These are phyloP conservation scores for Hypoxylon intermedium DNA, from an alignment of 495 filamentous ascomycete genomes.

Conservation along the genomic window DNA sequence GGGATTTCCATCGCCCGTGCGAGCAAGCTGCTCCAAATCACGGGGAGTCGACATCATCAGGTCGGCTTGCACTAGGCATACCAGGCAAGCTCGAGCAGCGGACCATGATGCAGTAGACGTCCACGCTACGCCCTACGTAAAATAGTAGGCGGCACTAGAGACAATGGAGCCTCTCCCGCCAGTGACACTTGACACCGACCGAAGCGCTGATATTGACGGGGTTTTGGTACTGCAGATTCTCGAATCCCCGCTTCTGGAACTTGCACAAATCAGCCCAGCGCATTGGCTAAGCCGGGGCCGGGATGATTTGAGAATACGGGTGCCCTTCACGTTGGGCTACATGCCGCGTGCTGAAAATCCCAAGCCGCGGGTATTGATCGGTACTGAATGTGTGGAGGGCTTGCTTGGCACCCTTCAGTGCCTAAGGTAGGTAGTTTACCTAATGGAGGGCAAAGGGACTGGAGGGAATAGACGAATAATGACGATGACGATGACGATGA, in stretches of 20 bases:
- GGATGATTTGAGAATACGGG: slow-evolving; percentile 6
- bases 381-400: background rate
- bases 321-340: background rate
- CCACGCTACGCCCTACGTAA: slow-evolving; percentile 10
- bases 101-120: slow-evolving; percentile 21
- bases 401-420: background rate
- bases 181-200: slow-evolving; percentile 11
- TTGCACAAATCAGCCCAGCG: slow-evolving; percentile 23
- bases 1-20: slow-evolving; percentile 14
- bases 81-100: slow-evolving; percentile 15
- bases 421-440: background rate
- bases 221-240: slow-evolving; percentile 18
- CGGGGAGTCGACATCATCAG: slow-evolving; percentile 1
- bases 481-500: background rate
- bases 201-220: slow-evolving; percentile 27
- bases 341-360: background rate
- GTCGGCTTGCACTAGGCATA: slow-evolving; percentile 5
- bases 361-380: background rate
- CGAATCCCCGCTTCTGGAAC: slow-evolving; percentile 22
- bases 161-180: slow-evolving; percentile 16
- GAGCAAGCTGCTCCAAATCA: slow-evolving; percentile 4
- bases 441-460: background rate
- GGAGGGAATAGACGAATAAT: no score
- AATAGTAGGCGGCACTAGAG: slow-evolving; percentile 5
- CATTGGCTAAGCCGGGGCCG: slow-evolving; percentile 21